Evolutionary conservation across 768 basidiomycete species (phyloP).

Genomic region (Dacryopinax primogenitus): DNA sequence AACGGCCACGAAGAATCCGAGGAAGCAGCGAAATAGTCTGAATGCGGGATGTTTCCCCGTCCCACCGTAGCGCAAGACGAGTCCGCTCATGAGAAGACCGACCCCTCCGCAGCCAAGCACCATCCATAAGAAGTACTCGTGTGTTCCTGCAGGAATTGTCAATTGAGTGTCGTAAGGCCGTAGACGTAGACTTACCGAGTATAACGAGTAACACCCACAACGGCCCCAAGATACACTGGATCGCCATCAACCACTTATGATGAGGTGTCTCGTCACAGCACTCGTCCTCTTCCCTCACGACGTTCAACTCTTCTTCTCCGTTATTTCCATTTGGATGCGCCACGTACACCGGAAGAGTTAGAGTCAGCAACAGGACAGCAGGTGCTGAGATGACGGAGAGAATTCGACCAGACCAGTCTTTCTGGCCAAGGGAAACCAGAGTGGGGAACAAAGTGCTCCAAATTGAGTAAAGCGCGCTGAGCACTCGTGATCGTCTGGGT

Average conservation of each 20-base stretch:
- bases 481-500: background rate
- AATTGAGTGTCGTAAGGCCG: background rate
- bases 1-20: constrained; percentile 82
- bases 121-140: constrained; percentile 37
- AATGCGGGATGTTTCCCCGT: constrained; percentile 45
- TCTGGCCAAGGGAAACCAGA: constrained; percentile 55
- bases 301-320: constrained; percentile 51
- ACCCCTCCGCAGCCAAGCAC: constrained; percentile 41
- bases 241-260: constrained; percentile 74
- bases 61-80: constrained; percentile 48
- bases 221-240: constrained; percentile 73
- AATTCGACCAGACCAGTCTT: constrained; percentile 56
- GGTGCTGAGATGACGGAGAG: constrained; percentile 74
- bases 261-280: constrained; percentile 52
- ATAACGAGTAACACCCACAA: constrained; percentile 60
- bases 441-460: constrained; percentile 74
- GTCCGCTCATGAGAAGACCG: constrained; percentile 41
- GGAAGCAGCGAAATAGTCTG: constrained; percentile 62
- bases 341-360: constrained; percentile 85
- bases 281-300: constrained; percentile 55
- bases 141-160: constrained; percentile 32
- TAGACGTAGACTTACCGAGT: constrained; percentile 45
- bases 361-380: constrained; percentile 68
- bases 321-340: constrained; percentile 33
- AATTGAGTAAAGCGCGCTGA: constrained; percentile 19